Conservation (phyloP, 305 asterid species). For the Solanum aculeatissimum region DNA sequence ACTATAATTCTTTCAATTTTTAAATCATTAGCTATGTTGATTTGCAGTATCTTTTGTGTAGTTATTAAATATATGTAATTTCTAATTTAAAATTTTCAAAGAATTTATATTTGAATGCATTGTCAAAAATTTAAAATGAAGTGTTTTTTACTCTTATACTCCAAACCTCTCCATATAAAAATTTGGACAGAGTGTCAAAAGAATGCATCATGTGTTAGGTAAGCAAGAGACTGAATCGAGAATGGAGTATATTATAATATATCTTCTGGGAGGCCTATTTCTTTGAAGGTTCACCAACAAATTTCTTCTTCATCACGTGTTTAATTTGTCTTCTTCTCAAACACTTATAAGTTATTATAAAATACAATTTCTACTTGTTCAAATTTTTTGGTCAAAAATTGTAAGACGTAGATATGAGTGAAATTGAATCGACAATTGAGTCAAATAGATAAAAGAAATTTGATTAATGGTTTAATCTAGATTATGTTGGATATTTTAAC, state of each 20-base stretch:
- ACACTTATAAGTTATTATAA: not conserved
- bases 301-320: not conserved
- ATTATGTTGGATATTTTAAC: no score
- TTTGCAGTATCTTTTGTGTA: not conserved
- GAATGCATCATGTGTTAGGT: not conserved
- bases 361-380: not conserved
- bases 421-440: no score
- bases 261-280: not conserved
- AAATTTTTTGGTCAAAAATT: not conserved
- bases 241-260: not conserved
- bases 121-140: not conserved
- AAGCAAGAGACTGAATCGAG: not conserved
- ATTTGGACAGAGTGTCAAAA: not conserved
- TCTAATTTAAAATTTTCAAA: not conserved
- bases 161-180: not conserved
- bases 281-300: not conserved
- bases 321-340: not conserved
- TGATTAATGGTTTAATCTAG: no score
- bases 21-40: not conserved
- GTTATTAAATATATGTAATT: not conserved
- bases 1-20: not conserved
- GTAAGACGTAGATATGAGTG: not conserved
- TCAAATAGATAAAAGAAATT: no score
- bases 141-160: not conserved
- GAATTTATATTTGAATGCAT: not conserved